Conservation (phyloP, 805 yeast species). For the Candida sanyiensis region DNA sequence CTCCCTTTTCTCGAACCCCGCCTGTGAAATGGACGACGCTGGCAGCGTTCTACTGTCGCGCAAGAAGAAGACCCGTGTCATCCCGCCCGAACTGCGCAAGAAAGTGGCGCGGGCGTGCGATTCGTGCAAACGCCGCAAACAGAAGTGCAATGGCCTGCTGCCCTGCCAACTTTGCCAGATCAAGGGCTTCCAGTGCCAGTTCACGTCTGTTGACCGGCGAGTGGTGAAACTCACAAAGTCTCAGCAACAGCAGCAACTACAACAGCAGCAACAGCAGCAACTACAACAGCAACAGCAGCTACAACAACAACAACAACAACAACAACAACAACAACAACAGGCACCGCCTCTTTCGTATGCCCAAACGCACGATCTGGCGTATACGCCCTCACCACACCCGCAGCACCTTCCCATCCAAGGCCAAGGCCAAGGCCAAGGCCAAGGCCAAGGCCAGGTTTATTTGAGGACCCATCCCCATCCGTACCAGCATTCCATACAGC, state of each 20-base stretch:
- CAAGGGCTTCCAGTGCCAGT: slow-evolving; percentile 29
- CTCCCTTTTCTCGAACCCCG: too few relatives aligned
- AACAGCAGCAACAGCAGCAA: neutral
- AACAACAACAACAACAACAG: too few relatives aligned
- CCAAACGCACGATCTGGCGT: too few relatives aligned
- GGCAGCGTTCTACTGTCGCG: neutral
- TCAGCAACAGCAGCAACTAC: slow-evolving; percentile 6
- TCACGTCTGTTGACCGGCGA: slow-evolving; percentile 24
- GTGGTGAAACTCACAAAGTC: slow-evolving; percentile 20
- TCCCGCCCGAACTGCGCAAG: slow-evolving; percentile 29
- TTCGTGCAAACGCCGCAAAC: slow-evolving; percentile 39
- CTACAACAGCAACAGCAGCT: neutral
- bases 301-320: too few relatives aligned
- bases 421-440: too few relatives aligned
- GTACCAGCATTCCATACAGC: too few relatives aligned
- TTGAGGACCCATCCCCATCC: too few relatives aligned
- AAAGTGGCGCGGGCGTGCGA: slow-evolving; percentile 45
- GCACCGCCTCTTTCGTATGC: too few relatives aligned
- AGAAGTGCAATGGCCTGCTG: slow-evolving; percentile 27
- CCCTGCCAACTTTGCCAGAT: slow-evolving; percentile 33
- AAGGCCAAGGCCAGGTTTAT: too few relatives aligned
- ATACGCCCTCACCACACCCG: too few relatives aligned
- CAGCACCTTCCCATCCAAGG: too few relatives aligned
- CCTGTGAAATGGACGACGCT: too few relatives aligned
- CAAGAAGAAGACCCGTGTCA: slow-evolving; percentile 19